Evolutionary conservation across 192 early-diverging fungal genomes (phyloP), one percentile per base, ranked within the genome.

Genomic region (Rhizoclosmatium sp.): DNA sequence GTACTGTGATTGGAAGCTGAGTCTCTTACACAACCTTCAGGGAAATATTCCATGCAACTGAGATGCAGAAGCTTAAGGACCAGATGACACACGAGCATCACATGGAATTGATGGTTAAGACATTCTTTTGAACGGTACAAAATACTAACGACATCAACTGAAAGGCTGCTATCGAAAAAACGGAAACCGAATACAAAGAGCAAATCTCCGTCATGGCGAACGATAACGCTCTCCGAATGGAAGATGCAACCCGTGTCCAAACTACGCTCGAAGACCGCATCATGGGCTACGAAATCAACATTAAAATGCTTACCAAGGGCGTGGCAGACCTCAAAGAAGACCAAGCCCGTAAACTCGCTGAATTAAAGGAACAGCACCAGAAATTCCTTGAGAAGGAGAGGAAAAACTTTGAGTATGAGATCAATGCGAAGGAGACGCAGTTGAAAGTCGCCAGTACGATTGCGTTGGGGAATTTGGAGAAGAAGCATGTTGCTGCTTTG

Each of bases 371-470:
- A 62, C 39, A 65, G 31, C 75, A 83, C 49, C n/a, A 39, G n/a
- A 59, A 78, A 19, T 5, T 46, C 14, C 44, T 85, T 23, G 56
- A 76, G 21, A 68, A 76, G n/a, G 81, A 80, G 44, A 46, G 69
- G 48, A 80, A 69, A 39, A 69, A 82, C 49, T 83, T 79, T 75
- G 85, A 88, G 44, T 65, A 58, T 14, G 85, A 86, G 49, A 40
- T 78, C 7, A 62, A 65, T 7, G 79, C 84, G 19, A 78, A 81
- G 14, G 86, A 88, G 60, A 88, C 81, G 16, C 87, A 89, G 65
- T 68, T 86, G 2, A 87, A 85, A 65, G 84, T 84, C 10, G 76
- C 80, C 3, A 42, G 76, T 4, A 81, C 86, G 2, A 75, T 89
- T 19, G 78, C 80, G 9, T 54, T 88, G 21, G 60, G 76, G 10